A percentile compares a stretch with the other conserved stretches of the same genome.
Conservation (phyloP, 2,329 filamentous ascomycete species). For the Colletotrichum chrysophilum region DNA sequence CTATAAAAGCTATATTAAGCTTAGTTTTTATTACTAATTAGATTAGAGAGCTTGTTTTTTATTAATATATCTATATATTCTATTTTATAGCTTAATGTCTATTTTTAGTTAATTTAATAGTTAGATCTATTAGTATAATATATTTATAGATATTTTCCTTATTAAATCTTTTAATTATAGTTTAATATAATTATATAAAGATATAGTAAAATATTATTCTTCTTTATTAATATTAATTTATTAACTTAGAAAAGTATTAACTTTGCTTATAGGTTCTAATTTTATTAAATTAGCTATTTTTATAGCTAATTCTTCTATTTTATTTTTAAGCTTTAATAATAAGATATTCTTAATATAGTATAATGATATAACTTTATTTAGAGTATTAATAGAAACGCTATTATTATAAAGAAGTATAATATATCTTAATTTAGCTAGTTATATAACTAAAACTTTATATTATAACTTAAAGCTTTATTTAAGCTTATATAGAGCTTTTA, state of each 20-base stretch:
- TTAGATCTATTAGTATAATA: background rate
- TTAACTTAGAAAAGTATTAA: accelerated
- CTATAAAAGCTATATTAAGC: background rate
- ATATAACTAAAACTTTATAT: background rate
- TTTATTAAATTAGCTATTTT: no score
- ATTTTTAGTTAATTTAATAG: background rate
- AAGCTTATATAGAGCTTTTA: background rate
- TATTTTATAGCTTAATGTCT: background rate
- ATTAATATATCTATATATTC: background rate
- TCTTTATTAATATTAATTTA: no score
- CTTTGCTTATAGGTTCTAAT: no score
- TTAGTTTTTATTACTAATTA: background rate
- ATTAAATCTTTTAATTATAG: no score
- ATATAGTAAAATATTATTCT: no score
- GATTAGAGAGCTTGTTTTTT: background rate
- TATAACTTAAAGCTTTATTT: background rate
- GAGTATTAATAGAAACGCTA: no score
- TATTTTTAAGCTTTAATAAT: no score
- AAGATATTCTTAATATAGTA: no score
- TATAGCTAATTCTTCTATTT: no score
- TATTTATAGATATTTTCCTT: no score
- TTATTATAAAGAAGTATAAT: background rate
- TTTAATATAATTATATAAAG: no score
- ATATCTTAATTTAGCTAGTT: background rate
- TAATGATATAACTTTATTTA: no score